Base-by-base conservation (phyloP, 257 asterid species). In the Schizonepeta tenuifolia region DNA sequence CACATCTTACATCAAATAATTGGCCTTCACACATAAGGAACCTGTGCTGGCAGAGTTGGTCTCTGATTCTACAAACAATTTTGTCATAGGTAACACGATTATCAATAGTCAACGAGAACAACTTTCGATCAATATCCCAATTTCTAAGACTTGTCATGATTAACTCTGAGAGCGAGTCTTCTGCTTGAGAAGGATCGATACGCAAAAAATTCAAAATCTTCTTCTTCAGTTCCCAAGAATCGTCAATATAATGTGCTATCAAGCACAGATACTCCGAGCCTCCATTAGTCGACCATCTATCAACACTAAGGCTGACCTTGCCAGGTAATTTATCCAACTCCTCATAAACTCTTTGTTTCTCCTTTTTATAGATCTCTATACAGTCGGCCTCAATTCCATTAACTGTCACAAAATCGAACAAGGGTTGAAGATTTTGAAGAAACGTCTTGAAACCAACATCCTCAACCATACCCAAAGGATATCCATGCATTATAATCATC, bases 11-110 rank as follows among this genome's bases (percentile, higher is more conserved):
- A 73, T 90, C 98, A 79, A 94, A 88, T 24, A 94, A 81, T 73
- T 94, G 93, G 20, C 99, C 99, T 68, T 94, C 95, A 71, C 95
- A 89, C 83, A 89, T 79, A 26, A 94, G 96, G 75, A 86, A 89
- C 75, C 86, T 82, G 68, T 86, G 86, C 78, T 90, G 95, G 73
- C 91, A 84, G 65, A 94, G 87, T 59, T 85, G 92, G 78, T 91
- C 96, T 66, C 96, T 81, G 74, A 94, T 85, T 81, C 79, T 83
- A 65, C 79, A 70, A 31, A 91, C 85, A 82, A 83, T 73, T 72
- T 81, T 85, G 69, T 94, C 99, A 75, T 88, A 84, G 50, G 76
- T 46, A 2, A 85, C 73, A 41, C 69, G 75, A 61, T 84, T 84
- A 79, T 91, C 96, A 61, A 91, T 80, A 6, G 97, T 87, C 83